Conservation (phyloP, 163 green algal species). For the Volvox carteri region DNA sequence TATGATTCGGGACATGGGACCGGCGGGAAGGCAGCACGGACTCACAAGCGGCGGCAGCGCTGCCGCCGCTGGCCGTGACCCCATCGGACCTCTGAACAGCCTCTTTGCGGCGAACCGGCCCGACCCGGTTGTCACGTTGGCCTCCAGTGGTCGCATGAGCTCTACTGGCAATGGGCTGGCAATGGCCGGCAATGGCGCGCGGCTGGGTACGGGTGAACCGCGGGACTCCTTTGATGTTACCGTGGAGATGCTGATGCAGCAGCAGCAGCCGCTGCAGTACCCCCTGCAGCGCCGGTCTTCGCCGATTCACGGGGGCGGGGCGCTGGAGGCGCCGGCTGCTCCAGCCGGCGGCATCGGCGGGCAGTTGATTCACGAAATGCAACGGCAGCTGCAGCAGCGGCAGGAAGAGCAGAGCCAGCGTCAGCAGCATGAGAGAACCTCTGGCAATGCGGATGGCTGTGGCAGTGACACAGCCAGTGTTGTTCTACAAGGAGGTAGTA, state of each 20-base stretch:
- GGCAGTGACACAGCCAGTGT: neutral
- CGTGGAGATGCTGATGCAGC: conserved; percentile 41
- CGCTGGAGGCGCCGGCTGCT: neutral
- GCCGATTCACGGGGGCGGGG: neutral
- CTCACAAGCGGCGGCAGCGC: no score
- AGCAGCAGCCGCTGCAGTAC: conserved; percentile 11
- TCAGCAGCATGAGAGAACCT: conserved; percentile 9
- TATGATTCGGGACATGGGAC: neutral
- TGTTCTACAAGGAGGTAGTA: neutral
- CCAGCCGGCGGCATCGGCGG: neutral
- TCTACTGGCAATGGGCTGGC: neutral
- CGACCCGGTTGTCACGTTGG: conserved; percentile 47
- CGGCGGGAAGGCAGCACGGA: neutral
- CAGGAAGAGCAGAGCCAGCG: conserved; percentile 22
- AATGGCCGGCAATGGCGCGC: neutral
- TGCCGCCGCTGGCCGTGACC: neutral
- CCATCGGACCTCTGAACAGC: neutral
- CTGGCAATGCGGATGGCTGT: neutral
- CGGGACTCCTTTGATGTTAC: conserved; percentile 10
- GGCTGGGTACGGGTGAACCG: neutral
- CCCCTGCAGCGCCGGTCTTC: neutral
- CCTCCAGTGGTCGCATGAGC: neutral
- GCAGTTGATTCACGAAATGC: conserved; percentile 1
- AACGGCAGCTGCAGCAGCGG: conserved; percentile 12
- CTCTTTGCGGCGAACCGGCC: conserved; percentile 21